Base-by-base conservation (phyloP, 352 stramenopile species). In the Phytophthora quininea region DNA sequence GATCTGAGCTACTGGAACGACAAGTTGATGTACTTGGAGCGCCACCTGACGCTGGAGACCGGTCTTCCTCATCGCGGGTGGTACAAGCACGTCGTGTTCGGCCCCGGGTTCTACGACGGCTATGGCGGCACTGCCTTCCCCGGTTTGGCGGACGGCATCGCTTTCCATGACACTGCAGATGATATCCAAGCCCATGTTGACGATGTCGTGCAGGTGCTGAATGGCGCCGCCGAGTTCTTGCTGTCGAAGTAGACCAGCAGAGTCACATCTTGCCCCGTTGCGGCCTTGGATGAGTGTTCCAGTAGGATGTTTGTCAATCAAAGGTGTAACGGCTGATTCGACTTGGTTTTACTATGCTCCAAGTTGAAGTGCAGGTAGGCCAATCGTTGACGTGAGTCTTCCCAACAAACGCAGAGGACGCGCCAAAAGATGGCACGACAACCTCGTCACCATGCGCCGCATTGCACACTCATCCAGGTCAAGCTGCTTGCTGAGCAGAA, bases 31-130 rank as follows among this genome's bases (percentile, higher is more conserved):
- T 69, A 64, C 49, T 62, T 88, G 24, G 80, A 89, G 67, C 74
- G 80, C 15, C 56, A 86, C 30, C 59, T 89, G 4, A 62, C 80
- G 19, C 38, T 71, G 27, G 67, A 82, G 1, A 33, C 58, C 0
- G 80, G 79, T 2, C 64, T 89, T 11, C 79, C 76, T 6, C 80
- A 89, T 43, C 79, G 78, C n/a, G 47, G 46, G 14, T 89, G 78
- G 79, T 89, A 77, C 72, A 83, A 83, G 51, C 78, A 88, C 55
- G 79, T 88, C 40, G 75, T 89, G 53, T 88, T 90, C n/a, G 79
- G 79, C 0, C 77, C 79, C 1, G 79, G 79, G 0, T 88, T 86
- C 52, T 88, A 81, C 62, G 74, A 88, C 29, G 79, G 77, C 48
- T 86, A 86, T 47, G 61, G 62, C 14, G 80, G 76, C 50, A 77